Percentiles rank a stretch among this genome's conserved stretches.
phyloP scores from a whole-genome alignment of 2,329 filamentous ascomycete species.

The Aureobasidium sp. region DNA sequence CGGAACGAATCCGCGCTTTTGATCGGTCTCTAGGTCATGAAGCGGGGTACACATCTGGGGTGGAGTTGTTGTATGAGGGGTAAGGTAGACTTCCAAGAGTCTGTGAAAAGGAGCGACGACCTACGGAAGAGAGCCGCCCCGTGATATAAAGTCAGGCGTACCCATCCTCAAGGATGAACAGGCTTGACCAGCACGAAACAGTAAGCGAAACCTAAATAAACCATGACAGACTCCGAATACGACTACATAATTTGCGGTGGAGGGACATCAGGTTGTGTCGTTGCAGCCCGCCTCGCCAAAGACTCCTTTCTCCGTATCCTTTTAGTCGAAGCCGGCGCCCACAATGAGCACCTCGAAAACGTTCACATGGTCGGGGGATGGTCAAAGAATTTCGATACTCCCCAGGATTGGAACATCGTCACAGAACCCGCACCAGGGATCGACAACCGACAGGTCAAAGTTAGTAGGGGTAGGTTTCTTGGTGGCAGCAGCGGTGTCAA shows the following conservation, averaged over 20 bases:
- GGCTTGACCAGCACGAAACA: not conserved
- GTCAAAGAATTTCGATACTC: conserved; percentile 39
- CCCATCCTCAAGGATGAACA: not conserved
- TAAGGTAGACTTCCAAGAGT: not conserved
- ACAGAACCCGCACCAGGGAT: conserved; percentile 18
- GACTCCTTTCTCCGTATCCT: conserved; percentile 14
- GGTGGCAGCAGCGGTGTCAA: conserved; percentile 14
- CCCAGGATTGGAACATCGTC: conserved; percentile 45
- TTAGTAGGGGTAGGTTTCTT: conserved; percentile 29
- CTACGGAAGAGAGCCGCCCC: not conserved
- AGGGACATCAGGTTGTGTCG: not conserved
- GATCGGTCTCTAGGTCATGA: not conserved
- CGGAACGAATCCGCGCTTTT: not conserved
- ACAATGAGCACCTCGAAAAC: conserved; percentile 34
- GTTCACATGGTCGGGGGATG: conserved; percentile 44
- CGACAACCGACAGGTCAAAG: conserved; percentile 37
- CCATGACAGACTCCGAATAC: not conserved
- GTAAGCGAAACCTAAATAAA: not conserved
- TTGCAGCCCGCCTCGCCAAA: conserved; percentile 16
- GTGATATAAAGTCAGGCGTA: not conserved
- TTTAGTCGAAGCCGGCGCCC: conserved; percentile 17
- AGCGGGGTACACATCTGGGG: not conserved
- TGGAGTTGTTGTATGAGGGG: not conserved
- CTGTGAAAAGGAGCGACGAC: not conserved
- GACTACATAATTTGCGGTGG: not conserved